Conservation (phyloP, 176 grass and related monocot genomes). For the Oryza rufipogon region DNA sequence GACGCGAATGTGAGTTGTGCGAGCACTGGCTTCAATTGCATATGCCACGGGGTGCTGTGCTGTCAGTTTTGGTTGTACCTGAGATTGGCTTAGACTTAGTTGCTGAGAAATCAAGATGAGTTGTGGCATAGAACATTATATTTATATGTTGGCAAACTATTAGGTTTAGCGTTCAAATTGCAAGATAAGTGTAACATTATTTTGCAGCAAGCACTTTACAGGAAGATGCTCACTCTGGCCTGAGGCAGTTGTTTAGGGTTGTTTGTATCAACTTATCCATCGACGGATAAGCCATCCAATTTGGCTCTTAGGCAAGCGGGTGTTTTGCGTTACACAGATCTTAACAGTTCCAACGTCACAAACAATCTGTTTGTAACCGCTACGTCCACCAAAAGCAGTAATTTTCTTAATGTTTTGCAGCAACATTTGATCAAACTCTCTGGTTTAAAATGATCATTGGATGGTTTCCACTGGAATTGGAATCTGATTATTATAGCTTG, state of each 20-base stretch:
- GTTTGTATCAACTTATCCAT: background rate
- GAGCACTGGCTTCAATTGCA: constrained; percentile 2
- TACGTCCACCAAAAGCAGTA: too few relatives aligned
- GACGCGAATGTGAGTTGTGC: constrained; percentile 19
- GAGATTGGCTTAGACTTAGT: background rate
- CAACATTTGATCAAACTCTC: too few relatives aligned
- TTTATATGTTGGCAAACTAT: background rate
- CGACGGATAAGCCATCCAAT: background rate
- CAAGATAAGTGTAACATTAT: background rate
- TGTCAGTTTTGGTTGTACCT: constrained; percentile 19
- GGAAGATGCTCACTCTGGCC: background rate
- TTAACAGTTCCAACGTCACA: too few relatives aligned
- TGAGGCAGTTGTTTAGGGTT: background rate
- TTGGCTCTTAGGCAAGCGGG: too few relatives aligned
- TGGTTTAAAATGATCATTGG: too few relatives aligned
- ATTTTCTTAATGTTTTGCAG: too few relatives aligned
- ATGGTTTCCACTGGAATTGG: too few relatives aligned
- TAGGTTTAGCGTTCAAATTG: background rate
- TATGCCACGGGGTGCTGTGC: background rate
- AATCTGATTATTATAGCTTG: too few relatives aligned
- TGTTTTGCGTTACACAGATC: too few relatives aligned
- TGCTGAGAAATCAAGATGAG: background rate
- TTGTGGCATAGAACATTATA: background rate
- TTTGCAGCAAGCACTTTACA: background rate
- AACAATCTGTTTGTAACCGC: too few relatives aligned